These are phyloP conservation scores for Triadica sebifera DNA, from an alignment of 345 rosid species.

Conservation along the genomic window DNA sequence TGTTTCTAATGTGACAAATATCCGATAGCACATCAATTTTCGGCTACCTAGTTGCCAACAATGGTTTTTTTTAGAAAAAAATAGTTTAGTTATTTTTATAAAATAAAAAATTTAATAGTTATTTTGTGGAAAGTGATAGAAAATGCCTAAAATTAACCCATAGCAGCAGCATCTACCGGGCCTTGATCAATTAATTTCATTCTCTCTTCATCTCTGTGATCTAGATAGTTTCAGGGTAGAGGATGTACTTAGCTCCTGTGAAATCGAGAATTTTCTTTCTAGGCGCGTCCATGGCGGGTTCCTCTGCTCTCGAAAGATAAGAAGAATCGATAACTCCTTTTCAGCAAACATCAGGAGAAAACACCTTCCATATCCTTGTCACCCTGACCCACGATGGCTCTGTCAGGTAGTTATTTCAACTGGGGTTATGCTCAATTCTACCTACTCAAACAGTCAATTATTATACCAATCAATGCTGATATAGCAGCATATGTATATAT, in stretches of 20 bases:
- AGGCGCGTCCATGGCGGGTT: conserved; percentile 1
- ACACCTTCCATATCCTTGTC: conserved; percentile 31
- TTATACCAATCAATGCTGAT: too few species aligned
- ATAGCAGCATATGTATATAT: too few species aligned
- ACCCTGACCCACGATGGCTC: conserved; percentile 32
- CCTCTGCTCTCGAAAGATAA: not conserved
- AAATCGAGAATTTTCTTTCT: conserved; percentile 20
- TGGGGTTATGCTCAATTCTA: conserved; percentile 28
- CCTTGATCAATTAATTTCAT: not conserved
- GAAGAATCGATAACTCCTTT: conserved; percentile 19
- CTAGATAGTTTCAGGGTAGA: conserved; percentile 17
- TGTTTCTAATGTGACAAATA: too few species aligned
- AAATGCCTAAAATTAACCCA: too few species aligned
- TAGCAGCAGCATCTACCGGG: too few species aligned
- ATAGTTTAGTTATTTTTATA: too few species aligned
- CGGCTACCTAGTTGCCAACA: too few species aligned
- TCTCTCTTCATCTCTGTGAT: conserved; percentile 7
- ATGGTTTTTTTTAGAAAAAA: too few species aligned
- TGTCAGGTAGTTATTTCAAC: conserved; percentile 36
- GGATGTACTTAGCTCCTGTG: conserved; percentile 17
- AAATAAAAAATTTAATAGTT: too few species aligned
- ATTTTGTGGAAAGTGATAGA: too few species aligned
- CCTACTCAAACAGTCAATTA: not conserved
- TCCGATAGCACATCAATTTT: too few species aligned
- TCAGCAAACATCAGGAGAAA: conserved; percentile 46